Conservation (phyloP, 371 early-diverging fungal species). For the Choanephora cucurbitarum region DNA sequence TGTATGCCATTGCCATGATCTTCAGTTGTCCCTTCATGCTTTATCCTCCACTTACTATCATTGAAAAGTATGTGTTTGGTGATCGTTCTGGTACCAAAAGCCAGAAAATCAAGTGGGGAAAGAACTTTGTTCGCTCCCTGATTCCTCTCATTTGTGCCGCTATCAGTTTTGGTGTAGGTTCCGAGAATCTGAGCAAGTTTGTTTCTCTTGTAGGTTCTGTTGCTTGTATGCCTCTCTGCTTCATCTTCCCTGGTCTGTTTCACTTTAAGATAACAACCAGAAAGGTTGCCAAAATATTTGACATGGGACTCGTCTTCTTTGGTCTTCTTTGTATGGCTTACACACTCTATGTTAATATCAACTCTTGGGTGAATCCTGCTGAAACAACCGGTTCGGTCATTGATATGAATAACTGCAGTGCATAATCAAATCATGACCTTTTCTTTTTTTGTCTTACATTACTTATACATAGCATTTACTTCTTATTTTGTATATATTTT, state of each 20-base stretch:
- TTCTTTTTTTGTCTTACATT: too few relatives aligned
- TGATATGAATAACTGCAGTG: not conserved
- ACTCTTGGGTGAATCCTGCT: slow-evolving; percentile 42
- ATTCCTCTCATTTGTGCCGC: slow-evolving; percentile 58
- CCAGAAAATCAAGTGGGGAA: slow-evolving; percentile 61
- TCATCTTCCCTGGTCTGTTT: slow-evolving; percentile 60
- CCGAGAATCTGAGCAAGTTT: slow-evolving; percentile 67
- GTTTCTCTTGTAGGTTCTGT: slow-evolving; percentile 61
- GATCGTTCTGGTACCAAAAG: slow-evolving; percentile 31
- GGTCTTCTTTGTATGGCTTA: slow-evolving; percentile 55
- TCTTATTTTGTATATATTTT: too few relatives aligned
- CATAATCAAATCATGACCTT: not conserved
- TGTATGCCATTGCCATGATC: slow-evolving; percentile 81
- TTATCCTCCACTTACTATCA: slow-evolving; percentile 74
- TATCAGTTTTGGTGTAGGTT: slow-evolving; percentile 65
- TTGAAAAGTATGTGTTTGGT: slow-evolving; percentile 60
- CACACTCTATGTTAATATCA: slow-evolving; percentile 36
- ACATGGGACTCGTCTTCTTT: slow-evolving; percentile 50
- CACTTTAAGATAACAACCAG: slow-evolving; percentile 57
- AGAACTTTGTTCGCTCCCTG: slow-evolving; percentile 62
- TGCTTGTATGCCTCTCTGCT: slow-evolving; percentile 47
- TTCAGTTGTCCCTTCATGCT: slow-evolving; percentile 76
- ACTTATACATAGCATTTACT: too few relatives aligned
- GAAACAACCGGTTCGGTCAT: not conserved
- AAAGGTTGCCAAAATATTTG: slow-evolving; percentile 32